phyloP scores from a whole-genome alignment of 208 protist species.

The Leishmania amazonensis region DNA sequence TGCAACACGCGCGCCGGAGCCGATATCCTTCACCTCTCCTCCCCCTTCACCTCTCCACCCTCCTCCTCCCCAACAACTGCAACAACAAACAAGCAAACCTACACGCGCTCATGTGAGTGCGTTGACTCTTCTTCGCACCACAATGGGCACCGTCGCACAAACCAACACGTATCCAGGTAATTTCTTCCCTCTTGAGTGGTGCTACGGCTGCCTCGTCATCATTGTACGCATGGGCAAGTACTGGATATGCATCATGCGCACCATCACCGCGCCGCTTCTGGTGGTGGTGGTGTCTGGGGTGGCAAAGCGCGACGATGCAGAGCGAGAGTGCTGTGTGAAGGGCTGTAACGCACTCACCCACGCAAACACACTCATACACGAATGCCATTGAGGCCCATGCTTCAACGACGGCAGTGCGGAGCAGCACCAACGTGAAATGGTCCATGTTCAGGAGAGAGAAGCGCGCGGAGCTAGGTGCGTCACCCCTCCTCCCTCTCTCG shows the following conservation, averaged over 20 bases:
- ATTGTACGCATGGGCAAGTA: constrained; percentile 1
- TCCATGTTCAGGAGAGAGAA: neutral
- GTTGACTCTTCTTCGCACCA: neutral
- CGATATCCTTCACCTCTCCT: neutral
- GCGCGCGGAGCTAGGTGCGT: too few relatives aligned
- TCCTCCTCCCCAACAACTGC: neutral
- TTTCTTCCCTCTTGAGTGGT: neutral
- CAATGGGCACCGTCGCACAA: neutral
- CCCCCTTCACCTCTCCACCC: neutral
- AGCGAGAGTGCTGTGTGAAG: neutral
- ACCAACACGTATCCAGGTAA: neutral
- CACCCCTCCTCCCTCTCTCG: neutral
- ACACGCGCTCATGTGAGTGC: neutral
- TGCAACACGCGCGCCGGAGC: neutral
- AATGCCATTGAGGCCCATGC: neutral
- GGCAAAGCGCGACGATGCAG: constrained; percentile 19
- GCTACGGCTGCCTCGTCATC: neutral
- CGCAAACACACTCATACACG: neutral
- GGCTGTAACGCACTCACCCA: neutral
- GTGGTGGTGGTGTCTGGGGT: constrained; percentile 25
- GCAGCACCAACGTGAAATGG: neutral
- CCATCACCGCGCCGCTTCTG: constrained; percentile 29
- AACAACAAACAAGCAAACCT: neutral
- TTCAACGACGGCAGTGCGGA: neutral
- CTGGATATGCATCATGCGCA: constrained; percentile 36